These are phyloP conservation scores for Talaromyces sp. DNA, from an alignment of 2,329 filamentous ascomycete species.

Conservation along the genomic window DNA sequence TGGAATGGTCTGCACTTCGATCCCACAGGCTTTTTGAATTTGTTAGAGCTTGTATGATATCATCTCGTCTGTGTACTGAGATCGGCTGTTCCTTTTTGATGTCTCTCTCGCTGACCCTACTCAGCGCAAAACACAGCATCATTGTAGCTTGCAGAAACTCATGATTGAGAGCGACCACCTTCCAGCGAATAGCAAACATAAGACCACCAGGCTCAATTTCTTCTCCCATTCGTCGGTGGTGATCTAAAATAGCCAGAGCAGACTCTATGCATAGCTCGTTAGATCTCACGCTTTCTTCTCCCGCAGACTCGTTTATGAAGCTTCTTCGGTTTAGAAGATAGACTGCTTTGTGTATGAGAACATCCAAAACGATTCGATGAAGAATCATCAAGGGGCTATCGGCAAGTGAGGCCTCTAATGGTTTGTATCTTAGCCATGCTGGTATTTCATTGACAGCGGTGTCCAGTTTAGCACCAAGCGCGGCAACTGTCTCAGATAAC, in stretches of 20 bases:
- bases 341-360: constrained; percentile 11
- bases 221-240: constrained; percentile 32
- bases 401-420: constrained; percentile 8
- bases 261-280: constrained; percentile 15
- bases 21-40: constrained; percentile 6
- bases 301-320: constrained; percentile 5
- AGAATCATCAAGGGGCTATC: constrained; percentile 6
- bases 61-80: not conserved
- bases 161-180: constrained; percentile 8
- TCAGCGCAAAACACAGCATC: constrained; percentile 10
- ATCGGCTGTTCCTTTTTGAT: not conserved
- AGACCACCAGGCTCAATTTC: constrained; percentile 8
- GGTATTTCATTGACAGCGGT: constrained; percentile 8
- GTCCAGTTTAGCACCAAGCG: constrained; percentile 6
- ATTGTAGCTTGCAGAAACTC: constrained; percentile 11
- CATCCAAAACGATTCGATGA: constrained; percentile 10
- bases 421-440: not conserved
- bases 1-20: not conserved
- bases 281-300: not conserved
- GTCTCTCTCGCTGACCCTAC: not conserved
- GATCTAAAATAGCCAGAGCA: constrained; percentile 59
- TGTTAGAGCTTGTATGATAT: constrained; percentile 5
- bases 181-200: constrained; percentile 9
- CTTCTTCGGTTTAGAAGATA: constrained; percentile 11
- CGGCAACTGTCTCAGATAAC: not conserved